A percentile compares a stretch with the other conserved stretches of the same genome.
phyloP scores from a whole-genome alignment of 805 yeast species.

The Maudiozyma serrabonitensis region DNA sequence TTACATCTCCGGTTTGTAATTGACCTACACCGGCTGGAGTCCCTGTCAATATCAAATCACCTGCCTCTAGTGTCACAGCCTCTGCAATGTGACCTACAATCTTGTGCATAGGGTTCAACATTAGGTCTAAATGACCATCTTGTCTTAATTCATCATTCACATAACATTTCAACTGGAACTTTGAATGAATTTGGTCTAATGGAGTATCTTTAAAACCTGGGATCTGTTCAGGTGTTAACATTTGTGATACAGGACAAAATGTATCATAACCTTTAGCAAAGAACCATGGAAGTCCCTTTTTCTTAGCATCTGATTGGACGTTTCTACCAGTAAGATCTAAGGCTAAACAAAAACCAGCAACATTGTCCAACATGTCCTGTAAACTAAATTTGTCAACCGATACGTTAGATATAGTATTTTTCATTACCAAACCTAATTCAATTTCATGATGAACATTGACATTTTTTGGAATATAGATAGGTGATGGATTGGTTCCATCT shows the following conservation, averaged over 20 bases:
- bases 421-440: slow-evolving; percentile 75
- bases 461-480: slow-evolving; percentile 76
- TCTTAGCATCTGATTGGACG: slow-evolving; percentile 89
- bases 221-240: slow-evolving; percentile 56
- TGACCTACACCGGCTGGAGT: slow-evolving; percentile 97
- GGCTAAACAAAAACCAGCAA: slow-evolving; percentile 82
- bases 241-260: slow-evolving; percentile 74
- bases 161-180: slow-evolving; percentile 20
- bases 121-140: slow-evolving; percentile 63
- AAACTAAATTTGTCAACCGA: slow-evolving; percentile 46
- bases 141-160: slow-evolving; percentile 69
- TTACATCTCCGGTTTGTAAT: slow-evolving; percentile 65
- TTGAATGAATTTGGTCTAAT: slow-evolving; percentile 33
- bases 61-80: slow-evolving; percentile 85
- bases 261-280: slow-evolving; percentile 97
- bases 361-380: slow-evolving; percentile 63
- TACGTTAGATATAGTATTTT: slow-evolving; percentile 51
- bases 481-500: slow-evolving; percentile 43
- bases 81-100: slow-evolving; percentile 71
- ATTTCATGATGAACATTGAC: slow-evolving; percentile 83
- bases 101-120: slow-evolving; percentile 81
- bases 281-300: slow-evolving; percentile 92
- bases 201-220: slow-evolving; percentile 40
- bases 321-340: slow-evolving; percentile 93
- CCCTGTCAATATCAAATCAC: slow-evolving; percentile 88